phyloP scores from a whole-genome alignment of 495 filamentous ascomycete genomes.

The Neurospora sp. region DNA sequence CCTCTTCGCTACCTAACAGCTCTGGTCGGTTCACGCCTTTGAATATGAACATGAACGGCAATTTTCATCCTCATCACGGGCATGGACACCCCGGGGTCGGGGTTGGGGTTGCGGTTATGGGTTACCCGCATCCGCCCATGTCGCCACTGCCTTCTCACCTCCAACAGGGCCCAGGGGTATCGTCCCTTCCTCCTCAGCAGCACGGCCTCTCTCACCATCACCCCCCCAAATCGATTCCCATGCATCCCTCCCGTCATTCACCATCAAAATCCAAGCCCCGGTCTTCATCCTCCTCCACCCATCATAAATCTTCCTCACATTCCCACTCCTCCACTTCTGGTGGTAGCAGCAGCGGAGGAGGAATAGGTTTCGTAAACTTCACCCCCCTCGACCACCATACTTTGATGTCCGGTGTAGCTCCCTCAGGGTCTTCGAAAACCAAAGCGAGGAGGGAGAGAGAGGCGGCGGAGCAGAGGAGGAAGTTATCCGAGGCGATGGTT shows the following conservation, averaged over 20 bases:
- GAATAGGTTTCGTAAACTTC: slow-evolving; percentile 80
- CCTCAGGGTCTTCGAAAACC: slow-evolving; percentile 83
- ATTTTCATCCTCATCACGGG: not conserved
- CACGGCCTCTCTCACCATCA: not conserved
- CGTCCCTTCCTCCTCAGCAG: not conserved
- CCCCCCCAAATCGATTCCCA: not conserved
- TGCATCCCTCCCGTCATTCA: not conserved
- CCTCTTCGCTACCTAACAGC: not conserved
- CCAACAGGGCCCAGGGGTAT: not conserved
- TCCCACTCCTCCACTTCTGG: not conserved
- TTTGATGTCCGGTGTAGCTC: slow-evolving; percentile 85
- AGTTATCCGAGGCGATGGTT: slow-evolving; percentile 62
- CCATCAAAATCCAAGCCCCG: not conserved
- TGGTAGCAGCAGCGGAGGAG: slow-evolving; percentile 27
- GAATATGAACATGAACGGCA: not conserved
- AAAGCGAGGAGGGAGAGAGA: slow-evolving; percentile 84
- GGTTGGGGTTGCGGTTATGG: not conserved
- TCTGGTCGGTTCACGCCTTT: not conserved
- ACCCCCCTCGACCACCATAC: slow-evolving; percentile 71
- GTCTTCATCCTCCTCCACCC: not conserved
- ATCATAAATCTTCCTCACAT: not conserved
- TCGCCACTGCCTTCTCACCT: not conserved
- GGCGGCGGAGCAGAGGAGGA: slow-evolving; percentile 66
- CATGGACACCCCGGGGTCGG: too few species aligned
- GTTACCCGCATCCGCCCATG: not conserved